Conservation (phyloP, 257 asterid genomes). For the Solanum chaucha region DNA sequence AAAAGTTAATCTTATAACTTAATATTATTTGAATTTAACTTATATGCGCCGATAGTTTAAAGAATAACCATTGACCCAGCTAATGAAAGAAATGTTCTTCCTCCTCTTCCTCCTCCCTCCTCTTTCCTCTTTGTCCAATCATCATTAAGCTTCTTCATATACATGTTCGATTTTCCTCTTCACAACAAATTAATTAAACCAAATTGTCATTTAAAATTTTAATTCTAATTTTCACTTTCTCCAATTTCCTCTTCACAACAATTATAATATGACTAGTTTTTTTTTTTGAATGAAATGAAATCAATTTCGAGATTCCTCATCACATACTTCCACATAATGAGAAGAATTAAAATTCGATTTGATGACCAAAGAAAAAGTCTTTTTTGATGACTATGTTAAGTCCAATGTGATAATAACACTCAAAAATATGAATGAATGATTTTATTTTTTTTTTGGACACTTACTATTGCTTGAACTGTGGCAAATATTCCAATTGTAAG, state of each 20-base stretch:
- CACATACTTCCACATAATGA: not conserved
- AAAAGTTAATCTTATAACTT: not conserved
- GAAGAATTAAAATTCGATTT: not conserved
- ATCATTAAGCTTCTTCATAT: not conserved
- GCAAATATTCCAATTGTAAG: conserved; percentile 69
- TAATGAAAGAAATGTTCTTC: not conserved
- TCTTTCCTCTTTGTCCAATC: not conserved
- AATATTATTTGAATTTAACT: not conserved
- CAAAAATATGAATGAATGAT: not conserved
- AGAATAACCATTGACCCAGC: not conserved
- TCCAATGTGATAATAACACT: conserved; percentile 1
- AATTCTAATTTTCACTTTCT: not conserved
- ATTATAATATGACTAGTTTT: not conserved
- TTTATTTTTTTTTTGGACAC: not conserved
- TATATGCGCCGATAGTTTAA: rapidly evolving
- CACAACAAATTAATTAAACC: not conserved
- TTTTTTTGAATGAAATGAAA: not conserved
- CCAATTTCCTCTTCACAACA: not conserved
- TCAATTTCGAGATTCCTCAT: conserved; percentile 8
- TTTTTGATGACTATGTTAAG: not conserved
- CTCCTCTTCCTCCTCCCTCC: not conserved
- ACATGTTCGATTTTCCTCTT: not conserved
- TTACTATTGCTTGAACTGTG: conserved; percentile 64
- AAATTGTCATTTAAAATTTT: not conserved
- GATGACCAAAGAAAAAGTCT: not conserved